Conservation (phyloP, 2,329 filamentous ascomycete species). For the Colletotrichum sublineola region DNA sequence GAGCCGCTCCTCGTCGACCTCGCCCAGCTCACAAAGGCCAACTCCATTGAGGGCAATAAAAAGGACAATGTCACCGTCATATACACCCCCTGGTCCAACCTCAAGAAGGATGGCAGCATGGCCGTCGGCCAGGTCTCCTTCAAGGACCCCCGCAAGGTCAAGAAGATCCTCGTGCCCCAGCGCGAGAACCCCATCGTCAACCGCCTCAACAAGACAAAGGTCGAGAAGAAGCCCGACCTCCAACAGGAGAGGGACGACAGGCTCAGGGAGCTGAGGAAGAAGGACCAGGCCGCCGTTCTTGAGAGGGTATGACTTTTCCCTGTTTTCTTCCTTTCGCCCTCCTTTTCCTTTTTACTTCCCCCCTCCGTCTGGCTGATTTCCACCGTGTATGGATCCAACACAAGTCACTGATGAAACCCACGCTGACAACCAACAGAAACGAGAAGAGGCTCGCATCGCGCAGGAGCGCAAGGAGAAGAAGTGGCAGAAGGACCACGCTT, state of each 20-base stretch:
- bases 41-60: constrained; percentile 99
- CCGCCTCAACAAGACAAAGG: constrained; percentile 96
- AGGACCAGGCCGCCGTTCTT: constrained; percentile 74
- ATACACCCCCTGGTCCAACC: constrained; percentile 97
- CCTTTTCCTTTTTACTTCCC: background rate
- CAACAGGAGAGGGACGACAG: constrained; percentile 84
- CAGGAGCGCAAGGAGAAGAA: constrained; percentile 91
- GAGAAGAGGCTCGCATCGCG: constrained; percentile 79
- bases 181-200: constrained; percentile 94
- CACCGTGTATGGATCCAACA: background rate
- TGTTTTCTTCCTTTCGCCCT: constrained; percentile 12
- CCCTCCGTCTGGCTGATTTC: background rate
- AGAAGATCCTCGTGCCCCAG: constrained; percentile 81
- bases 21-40: constrained; percentile 98
- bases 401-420: too few relatives aligned
- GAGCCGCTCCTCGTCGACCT: constrained; percentile 83
- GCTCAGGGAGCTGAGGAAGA: constrained; percentile 77
- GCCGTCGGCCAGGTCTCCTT: constrained; percentile 95
- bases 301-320: constrained; percentile 66
- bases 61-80: constrained; percentile 98
- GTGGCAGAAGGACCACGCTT: constrained; percentile 97
- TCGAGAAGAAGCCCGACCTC: constrained; percentile 89
- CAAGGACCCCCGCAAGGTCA: constrained; percentile 88
- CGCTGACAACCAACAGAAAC: constrained; percentile 65
- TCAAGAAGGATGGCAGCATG: constrained; percentile 97